Evolutionary conservation across 352 stramenopile species (phyloP), one percentile per base, ranked within the genome.

Genomic region (Globisporangium camurandrum): DNA sequence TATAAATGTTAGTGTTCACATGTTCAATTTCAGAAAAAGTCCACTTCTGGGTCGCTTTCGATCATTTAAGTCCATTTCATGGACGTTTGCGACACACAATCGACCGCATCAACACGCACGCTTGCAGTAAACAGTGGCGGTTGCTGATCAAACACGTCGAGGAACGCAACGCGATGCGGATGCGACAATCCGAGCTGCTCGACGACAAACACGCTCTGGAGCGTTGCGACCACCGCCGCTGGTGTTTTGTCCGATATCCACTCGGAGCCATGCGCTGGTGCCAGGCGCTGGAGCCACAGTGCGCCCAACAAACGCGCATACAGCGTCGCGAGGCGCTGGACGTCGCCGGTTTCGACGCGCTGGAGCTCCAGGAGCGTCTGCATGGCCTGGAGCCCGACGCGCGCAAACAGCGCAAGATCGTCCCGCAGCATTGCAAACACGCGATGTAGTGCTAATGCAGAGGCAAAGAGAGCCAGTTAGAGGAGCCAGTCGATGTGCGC

Each of bases 111-210:
- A 1, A 23, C n/a, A 49, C 51, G 37, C 27, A 86, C 75, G 52
- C 54, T 62, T 11, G 66, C 55, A 3, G 58, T 61, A 57, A 82
- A 91, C n/a, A 84, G 55, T 26, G 67, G 48, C 26, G 75, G 56
- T 11, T 57, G 50, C 22, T 62, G 71, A 14, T 79, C 67, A 16
- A 93, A 70, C 34, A 89, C 84, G 12, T 74, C 64, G 8, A 86
- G 57, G 26, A 96, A 57, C 27, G 90, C 75, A 3, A 77, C 71
- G 20, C 80, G 77, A 16, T 67, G 71, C 12, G 60, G 42, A 46
- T 92, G 75, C 31, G 61, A 69, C 19, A 89, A 74, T 8, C 82
- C 83, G 9, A 89, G 56, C 19, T 83, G 71, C 40, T 95, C 82
- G 8, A 93, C 52, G 9, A 87, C 58, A 41, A 92, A 93, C 27